Base-by-base conservation (phyloP, 163 green algal species). In the Prototheca stagnorum region DNA sequence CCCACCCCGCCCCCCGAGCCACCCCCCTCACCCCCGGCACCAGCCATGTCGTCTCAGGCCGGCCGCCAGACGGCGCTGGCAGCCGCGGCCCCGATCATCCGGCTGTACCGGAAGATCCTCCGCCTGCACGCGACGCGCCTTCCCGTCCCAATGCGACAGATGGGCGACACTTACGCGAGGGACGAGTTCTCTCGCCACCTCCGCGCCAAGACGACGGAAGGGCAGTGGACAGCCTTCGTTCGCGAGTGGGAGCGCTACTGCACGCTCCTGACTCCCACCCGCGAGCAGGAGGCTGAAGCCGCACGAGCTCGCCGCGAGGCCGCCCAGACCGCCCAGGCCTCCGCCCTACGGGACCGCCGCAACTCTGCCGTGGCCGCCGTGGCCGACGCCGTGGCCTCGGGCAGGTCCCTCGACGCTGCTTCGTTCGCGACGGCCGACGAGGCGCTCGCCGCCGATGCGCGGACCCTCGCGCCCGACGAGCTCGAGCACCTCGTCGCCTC, bases 191-290 rank as follows among this genome's bases (percentile, higher is more conserved):
- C 58, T 9, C 54, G 43, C 12, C 77, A 86, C 56, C 63, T 84
- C 19, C 36, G 45, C 17, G 47, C 41, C 14, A 67, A 78, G 31
- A 79, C 68, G 0, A 78, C 65, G 0, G n/a, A 55, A 5, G 36
- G 45, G 12, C 78, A 90, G 51, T 90, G 77, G 76, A 11, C 49
- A 20, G 53, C 68, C 46, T 93, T 93, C 49, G 35, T 57, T 8
- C 1, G 22, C 7, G 65, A 88, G 57, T 93, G 82, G 82, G 26
- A 45, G 14, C 21, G 25, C 1, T 93, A 93, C 57, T 89, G 34
- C 39, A 29, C n/a, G 17, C 47, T 22, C 23, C 43, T 26, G 25
- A 27, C n/a, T 24, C 17, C 15, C 15, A 12, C 39, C 39, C 11
- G 9, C 11, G 39, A 8, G 39, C 39, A n/a, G 27, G 16, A 20